Evolutionary conservation across 768 basidiomycete genomes (phyloP).

Genomic region (Mrakia hoshinonis): DNA sequence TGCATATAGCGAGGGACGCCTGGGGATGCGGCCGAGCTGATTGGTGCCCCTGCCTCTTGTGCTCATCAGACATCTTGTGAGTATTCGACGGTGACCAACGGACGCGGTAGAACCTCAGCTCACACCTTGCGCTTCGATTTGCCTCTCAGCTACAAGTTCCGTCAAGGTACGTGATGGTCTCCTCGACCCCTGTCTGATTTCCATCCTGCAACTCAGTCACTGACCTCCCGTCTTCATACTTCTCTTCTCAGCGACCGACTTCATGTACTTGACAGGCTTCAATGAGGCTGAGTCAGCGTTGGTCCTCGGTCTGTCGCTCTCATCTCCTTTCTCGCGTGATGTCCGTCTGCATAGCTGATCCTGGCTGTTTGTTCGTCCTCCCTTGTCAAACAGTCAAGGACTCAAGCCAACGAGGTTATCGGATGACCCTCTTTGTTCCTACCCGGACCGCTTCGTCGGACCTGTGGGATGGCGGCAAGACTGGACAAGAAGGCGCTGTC

Average conservation of each 20-base stretch:
- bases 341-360: neutral
- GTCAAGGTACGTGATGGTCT: slow-evolving; percentile 50
- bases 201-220: neutral
- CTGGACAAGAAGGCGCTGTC: slow-evolving; percentile 57
- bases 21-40: neutral
- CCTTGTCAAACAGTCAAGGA: neutral
- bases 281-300: slow-evolving; percentile 86
- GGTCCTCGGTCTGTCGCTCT: slow-evolving; percentile 54
- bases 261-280: slow-evolving; percentile 83
- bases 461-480: slow-evolving; percentile 85
- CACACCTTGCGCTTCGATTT: neutral
- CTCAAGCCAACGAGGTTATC: slow-evolving; percentile 62
- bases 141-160: slow-evolving; percentile 73
- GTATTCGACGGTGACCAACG: slow-evolving; percentile 36
- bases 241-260: slow-evolving; percentile 38
- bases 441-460: slow-evolving; percentile 68
- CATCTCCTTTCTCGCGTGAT: neutral
- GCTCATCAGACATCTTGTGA: slow-evolving; percentile 63
- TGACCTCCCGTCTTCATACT: too few relatives aligned
- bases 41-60: slow-evolving; percentile 30
- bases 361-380: neutral
- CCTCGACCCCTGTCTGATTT: neutral
- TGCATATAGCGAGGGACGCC: neutral
- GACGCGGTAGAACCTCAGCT: neutral
- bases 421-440: slow-evolving; percentile 72